Base-by-base conservation (phyloP, 768 basidiomycete species). In the Leccinum variicolor region DNA sequence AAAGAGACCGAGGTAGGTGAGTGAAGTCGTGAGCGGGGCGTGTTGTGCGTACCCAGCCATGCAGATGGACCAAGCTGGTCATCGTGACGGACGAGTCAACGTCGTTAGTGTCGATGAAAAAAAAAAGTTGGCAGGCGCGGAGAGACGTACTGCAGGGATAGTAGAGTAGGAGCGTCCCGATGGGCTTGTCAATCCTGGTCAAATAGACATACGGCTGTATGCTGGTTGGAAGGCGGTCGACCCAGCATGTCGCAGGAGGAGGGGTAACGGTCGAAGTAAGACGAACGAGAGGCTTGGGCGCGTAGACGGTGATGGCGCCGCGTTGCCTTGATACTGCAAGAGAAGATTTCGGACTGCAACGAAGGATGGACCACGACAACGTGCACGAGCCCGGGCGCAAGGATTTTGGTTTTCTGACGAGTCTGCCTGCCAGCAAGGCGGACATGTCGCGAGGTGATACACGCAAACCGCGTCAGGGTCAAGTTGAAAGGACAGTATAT, bases 11-110 rank as follows among this genome's bases (percentile, higher is more conserved):
- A 92, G 77, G 67, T 94, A 96, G 17, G 82, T 85, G 54, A 93
- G 68, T 15, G 92, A 90, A 0, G 79, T 81, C 2, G 83, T 80
- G 48, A 81, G 76, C 0, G 94, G 90, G 5, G 82, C 76, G 21
- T 86, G 77, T 8, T 85, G 74, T 11, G 91, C 87, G 64, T 94
- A 95, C 2, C 92, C 86, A 0, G 94, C 94, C 91, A 99, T 96
- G 7, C 93, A 92, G 66, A 99, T 97, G 10, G 94, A 93, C 97
- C 97, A 99, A 8, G 94, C 97, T 99, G 26, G 41, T 19, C 63
- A 13, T 28, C 21, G n/a, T 33, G 14, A 15, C n/a, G 29, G 48
- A 54, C 34, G 17, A 43, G 23, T 1, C 31, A 10, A 33, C 0
- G 31, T 33, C 21, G 34, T 56, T 34, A 56, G 52, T 23, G 25